Evolutionary conservation across 2,329 filamentous ascomycete genomes (phyloP), one percentile per base, ranked within the genome.

Genomic region (Colletotrichum sublineola): DNA sequence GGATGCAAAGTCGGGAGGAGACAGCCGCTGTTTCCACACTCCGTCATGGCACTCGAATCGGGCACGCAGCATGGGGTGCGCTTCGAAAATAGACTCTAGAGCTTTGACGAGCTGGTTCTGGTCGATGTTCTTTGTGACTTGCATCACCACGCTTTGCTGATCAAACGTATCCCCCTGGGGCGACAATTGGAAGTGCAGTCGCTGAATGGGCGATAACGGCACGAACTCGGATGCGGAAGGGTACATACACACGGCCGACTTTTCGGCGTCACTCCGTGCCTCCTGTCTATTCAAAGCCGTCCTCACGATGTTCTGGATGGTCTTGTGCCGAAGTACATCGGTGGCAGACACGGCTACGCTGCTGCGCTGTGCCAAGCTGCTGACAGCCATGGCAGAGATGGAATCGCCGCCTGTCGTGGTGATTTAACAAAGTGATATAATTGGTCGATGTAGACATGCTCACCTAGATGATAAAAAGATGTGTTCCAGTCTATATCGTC

Each of bases 381-480:
- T 68, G 11, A 71, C 55, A 7, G 64, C 58, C 58, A 71, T 71
- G 1, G 65, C 69, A 1, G 65, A 63, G 18, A 68, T 71, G 2
- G 69, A 71, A 11, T 71, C 69, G 14, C 69, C 69, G 2, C 69
- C 69, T 71, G 1, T 24, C 40, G 29, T n/a, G n/a, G n/a, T n/a
- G n/a, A n/a, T n/a, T n/a, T n/a, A n/a, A n/a, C n/a, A n/a, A n/a
- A n/a, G n/a, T n/a, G n/a, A n/a, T n/a, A n/a, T n/a, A n/a, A n/a
- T n/a, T n/a, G n/a, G n/a, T n/a, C n/a, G n/a, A n/a, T n/a, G n/a
- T n/a, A n/a, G n/a, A n/a, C n/a, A n/a, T n/a, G n/a, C n/a, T 56
- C 18, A 71, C 69, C 58, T 2, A 71, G 52, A 8, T 68, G 52
- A 20, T 71, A 71, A 38, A 71, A 71, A 1, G 69, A 71, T 5